Conservation (phyloP, 805 yeast species). For the Myxozyma melibiosi region DNA sequence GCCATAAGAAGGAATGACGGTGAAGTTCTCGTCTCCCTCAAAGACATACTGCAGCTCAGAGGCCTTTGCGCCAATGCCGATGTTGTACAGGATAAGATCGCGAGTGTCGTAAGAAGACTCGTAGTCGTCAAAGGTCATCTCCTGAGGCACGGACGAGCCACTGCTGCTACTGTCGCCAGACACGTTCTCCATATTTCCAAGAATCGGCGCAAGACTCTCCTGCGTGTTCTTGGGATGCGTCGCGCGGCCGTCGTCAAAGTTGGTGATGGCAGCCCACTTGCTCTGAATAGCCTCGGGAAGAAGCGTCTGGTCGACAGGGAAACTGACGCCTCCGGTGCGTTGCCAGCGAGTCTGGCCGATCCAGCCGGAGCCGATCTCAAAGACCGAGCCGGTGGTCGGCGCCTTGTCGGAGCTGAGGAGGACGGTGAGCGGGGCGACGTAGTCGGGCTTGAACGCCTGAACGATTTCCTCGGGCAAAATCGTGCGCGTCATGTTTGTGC, state of each 20-base stretch:
- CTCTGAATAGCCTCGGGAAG: conserved; percentile 72
- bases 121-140: conserved; percentile 22
- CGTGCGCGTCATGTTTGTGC: conserved; percentile 93
- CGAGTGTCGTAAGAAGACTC: conserved; percentile 24
- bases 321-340: conserved; percentile 81
- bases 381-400: conserved; percentile 75
- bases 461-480: conserved; percentile 78
- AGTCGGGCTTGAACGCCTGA: conserved; percentile 80
- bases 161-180: conserved; percentile 39
- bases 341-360: conserved; percentile 94
- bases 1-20: conserved; percentile 86
- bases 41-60: conserved; percentile 75
- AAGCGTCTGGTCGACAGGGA: conserved; percentile 48
- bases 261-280: conserved; percentile 64
- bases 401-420: conserved; percentile 74
- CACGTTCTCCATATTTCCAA: conserved; percentile 48
- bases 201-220: conserved; percentile 79
- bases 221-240: conserved; percentile 63
- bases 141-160: conserved; percentile 47
- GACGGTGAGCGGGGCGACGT: conserved; percentile 88
- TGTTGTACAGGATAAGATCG: conserved; percentile 72
- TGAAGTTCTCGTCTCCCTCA: conserved; percentile 76
- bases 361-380: conserved; percentile 97
- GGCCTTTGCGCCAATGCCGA: conserved; percentile 84
- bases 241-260: conserved; percentile 60